Conservation (phyloP, 2,329 filamentous ascomycete species). For the Thelonectria blattea region DNA sequence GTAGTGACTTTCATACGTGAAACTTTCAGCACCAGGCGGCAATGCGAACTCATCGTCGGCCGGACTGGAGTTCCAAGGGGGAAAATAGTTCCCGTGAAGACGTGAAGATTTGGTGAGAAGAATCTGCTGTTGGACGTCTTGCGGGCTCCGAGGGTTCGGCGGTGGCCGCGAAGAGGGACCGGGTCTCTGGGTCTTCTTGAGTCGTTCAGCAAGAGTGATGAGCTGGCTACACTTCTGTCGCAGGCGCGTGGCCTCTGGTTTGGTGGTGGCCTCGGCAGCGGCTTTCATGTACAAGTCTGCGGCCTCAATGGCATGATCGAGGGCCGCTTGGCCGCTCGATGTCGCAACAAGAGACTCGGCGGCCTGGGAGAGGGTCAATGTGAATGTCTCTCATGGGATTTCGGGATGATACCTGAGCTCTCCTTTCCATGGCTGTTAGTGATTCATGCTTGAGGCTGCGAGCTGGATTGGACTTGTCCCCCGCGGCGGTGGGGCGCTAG, state of each 20-base stretch:
- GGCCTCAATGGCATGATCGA: conserved; percentile 76
- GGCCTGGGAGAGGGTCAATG: conserved; percentile 37
- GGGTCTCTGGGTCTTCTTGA: conserved; percentile 61
- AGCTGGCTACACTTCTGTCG: conserved; percentile 72
- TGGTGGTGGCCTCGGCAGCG: conserved; percentile 63
- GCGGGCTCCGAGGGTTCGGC: not conserved
- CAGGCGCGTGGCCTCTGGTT: conserved; percentile 70
- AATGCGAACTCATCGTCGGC: conserved; percentile 65
- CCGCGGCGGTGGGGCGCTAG: conserved; percentile 13
- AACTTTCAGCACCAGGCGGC: conserved; percentile 57
- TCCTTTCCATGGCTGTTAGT: conserved; percentile 45
- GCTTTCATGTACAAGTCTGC: conserved; percentile 85
- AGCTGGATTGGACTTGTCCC: not conserved
- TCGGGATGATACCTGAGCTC: conserved; percentile 42
- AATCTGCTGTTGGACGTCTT: conserved; percentile 65
- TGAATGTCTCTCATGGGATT: not conserved
- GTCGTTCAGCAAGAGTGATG: conserved; percentile 73
- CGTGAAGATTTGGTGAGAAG: conserved; percentile 65
- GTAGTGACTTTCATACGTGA: conserved; percentile 58
- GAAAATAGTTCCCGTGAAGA: conserved; percentile 83
- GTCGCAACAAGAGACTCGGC: conserved; percentile 46
- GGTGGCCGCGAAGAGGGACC: not conserved
- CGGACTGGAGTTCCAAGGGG: conserved; percentile 78
- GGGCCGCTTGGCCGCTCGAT: conserved; percentile 59
- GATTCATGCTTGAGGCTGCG: conserved; percentile 29